Percentiles rank a stretch among this genome's conserved stretches.
These are phyloP conservation scores for Saccharomycopsis fodiens DNA, from an alignment of 805 yeast species.

Conservation along the genomic window DNA sequence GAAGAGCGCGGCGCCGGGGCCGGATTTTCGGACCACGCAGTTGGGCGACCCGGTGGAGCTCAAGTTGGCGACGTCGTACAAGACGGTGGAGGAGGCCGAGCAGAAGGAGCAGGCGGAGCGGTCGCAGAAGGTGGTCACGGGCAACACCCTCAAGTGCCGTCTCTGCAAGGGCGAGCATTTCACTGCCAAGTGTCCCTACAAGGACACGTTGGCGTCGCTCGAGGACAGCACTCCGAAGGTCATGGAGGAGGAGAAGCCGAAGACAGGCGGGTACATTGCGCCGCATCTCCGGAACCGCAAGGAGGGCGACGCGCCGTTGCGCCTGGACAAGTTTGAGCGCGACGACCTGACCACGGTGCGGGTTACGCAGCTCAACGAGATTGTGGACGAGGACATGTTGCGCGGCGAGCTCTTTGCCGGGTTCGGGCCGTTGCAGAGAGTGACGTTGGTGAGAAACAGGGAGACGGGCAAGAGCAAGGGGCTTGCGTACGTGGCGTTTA, in stretches of 20 bases:
- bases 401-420: slow-evolving; percentile 61
- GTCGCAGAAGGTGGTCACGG: slow-evolving; percentile 39
- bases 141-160: slow-evolving; percentile 65
- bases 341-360: slow-evolving; percentile 77
- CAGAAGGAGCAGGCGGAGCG: slow-evolving; percentile 45
- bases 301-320: slow-evolving; percentile 29
- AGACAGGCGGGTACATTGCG: slow-evolving; percentile 34
- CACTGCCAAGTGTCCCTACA: slow-evolving; percentile 93
- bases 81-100: slow-evolving; percentile 66
- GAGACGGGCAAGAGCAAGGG: slow-evolving; percentile 95
- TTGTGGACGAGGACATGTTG: slow-evolving; percentile 74
- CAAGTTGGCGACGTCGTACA: slow-evolving; percentile 70
- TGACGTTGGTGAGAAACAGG: slow-evolving; percentile 79
- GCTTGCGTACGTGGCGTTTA: slow-evolving; percentile 86
- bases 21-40: slow-evolving; percentile 82
- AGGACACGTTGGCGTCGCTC: slow-evolving; percentile 63
- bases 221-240: slow-evolving; percentile 31
- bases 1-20: slow-evolving; percentile 66
- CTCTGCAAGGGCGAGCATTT: slow-evolving; percentile 90
- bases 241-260: slow-evolving; percentile 28
- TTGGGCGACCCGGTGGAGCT: slow-evolving; percentile 78
- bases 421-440: slow-evolving; percentile 57
- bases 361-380: slow-evolving; percentile 83
- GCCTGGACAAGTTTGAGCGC: slow-evolving; percentile 31
- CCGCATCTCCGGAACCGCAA: slow-evolving; percentile 40